These are phyloP conservation scores for Parietaria judaica DNA, from an alignment of 306 rosid species.

Conservation along the genomic window DNA sequence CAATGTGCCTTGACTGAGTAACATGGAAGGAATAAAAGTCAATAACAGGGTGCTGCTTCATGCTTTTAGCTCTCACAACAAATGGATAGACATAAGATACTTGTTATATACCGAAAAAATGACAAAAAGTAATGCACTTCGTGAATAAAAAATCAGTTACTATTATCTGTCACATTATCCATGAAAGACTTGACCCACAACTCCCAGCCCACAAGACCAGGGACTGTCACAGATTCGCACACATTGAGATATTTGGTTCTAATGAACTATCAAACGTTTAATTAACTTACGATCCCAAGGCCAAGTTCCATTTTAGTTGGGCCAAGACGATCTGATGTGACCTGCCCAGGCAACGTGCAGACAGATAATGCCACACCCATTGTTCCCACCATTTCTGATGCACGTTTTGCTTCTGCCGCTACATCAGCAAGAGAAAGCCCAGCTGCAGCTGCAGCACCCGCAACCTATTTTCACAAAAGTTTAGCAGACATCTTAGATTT, in stretches of 20 bases:
- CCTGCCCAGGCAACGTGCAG: constrained; percentile 87
- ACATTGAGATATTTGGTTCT: no score
- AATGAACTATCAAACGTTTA: background rate
- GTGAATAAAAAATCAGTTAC: no score
- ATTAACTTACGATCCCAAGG: constrained; percentile 80
- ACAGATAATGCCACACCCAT: constrained; percentile 88
- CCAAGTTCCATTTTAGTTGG: constrained; percentile 90
- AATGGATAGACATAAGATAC: background rate
- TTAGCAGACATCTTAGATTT: constrained; percentile 2
- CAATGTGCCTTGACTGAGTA: constrained; percentile 13
- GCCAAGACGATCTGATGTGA: constrained; percentile 80
- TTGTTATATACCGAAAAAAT: background rate
- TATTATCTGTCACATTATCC: no score
- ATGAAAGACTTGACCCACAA: no score
- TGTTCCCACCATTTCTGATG: constrained; percentile 89
- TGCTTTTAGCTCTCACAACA: background rate
- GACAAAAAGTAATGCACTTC: background rate
- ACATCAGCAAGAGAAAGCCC: constrained; percentile 76
- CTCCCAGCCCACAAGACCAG: no score
- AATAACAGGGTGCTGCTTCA: no score
- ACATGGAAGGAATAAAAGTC: constrained; percentile 10
- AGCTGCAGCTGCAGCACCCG: constrained; percentile 95
- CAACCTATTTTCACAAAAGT: constrained; percentile 46
- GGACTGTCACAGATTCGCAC: no score
- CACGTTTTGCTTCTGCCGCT: constrained; percentile 73